Base-by-base conservation (phyloP, 441 rosid genomes). In the Cnidoscolus chayamansa region DNA sequence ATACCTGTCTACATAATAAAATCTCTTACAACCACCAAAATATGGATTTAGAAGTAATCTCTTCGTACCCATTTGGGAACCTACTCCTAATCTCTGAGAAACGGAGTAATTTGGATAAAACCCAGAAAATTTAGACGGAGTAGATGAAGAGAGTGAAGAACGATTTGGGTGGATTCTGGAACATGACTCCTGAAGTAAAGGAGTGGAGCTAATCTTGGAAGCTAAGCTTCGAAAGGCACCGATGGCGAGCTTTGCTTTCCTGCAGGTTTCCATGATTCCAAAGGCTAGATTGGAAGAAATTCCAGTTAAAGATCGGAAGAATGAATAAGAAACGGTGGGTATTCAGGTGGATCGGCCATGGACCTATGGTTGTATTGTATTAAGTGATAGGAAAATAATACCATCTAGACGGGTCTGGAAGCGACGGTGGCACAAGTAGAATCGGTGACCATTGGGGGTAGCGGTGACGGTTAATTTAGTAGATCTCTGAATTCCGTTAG, bases 1-100 rank as follows among this genome's bases (percentile, higher is more conserved):
- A 65, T 80, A 37, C 12, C 93, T 85, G 72, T 91, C 99, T 13
- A 89, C 94, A 71, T 87, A 88, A 81, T 93, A 93, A 74, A 65
- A 85, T 61, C 97, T 82, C 84, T 79, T 89, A 11, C 83, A 51
- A 35, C 67, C 72, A 32, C 58, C 67, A 30, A 68, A 49, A 65
- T 77, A 84, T 6, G 81, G 90, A 57, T 68, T 75, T 31, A 61
- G 65, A 40, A 49, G 74, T 68, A 78, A 45, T 58, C 72, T 73
- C 20, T 62, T 72, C 6, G 68, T 51, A 2, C 68, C 74, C 43
- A 17, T 60, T 61, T 74, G 77, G 16, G 76, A 72, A 58, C 84
- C 81, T 19, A 80, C 7, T 50, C 87, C 81, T 8, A 80, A n/a
- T 71, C 82, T 70, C 54, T 81, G 85, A 10, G 82, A 71, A 66